Base-by-base conservation (phyloP, 106 monocot species). In the Triglochin maritima region DNA sequence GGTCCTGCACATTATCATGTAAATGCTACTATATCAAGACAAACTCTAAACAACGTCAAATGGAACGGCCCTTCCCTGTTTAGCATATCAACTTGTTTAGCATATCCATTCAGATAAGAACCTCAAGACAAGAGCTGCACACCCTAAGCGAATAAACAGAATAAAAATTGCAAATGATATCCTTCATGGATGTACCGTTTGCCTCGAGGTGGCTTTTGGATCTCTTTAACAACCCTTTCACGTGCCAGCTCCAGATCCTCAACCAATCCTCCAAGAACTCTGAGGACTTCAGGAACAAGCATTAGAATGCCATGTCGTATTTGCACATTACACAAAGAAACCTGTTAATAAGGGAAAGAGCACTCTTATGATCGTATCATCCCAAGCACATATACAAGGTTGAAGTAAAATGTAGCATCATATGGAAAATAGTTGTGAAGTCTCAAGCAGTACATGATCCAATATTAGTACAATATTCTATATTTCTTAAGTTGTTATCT, bases 201-300 rank as follows among this genome's bases (percentile, higher is more conserved):
- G 13, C 96, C 82, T 63, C 96, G 74, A 57, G 91, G 88, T 44
- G 96, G 91, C 73, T 98, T 98, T 69, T 86, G 84, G 48, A 92
- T 71, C 81, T 98, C 96, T 62, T 52, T 41, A 66, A 98, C 74
- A 60, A 98, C 77, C 76, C 88, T 85, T 69, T 80, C 46, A 44
- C 86, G 86, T 60, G 96, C 96, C 64, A 68, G 80, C 62, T 92
- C 88, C 69, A 98, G 55, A 56, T 84, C 75, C 56, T 88, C 86
- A 64, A 82, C 91, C 44, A 82, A 4, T 7, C 96, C 96, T 49
- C 96, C 96, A 67, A 98, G 82, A 82, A 98, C 58, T 46, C 77
- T 79, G 50, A 88, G 7, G 58, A 82, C 77, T 84, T 98, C 96
- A 49, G 96, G 91, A 12, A 92, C 84, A 65, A 98, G 84, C 81